A percentile compares a stretch with the other conserved stretches of the same genome.
Conservation (phyloP, 139 green algal species). For the Mesostigma viride region DNA sequence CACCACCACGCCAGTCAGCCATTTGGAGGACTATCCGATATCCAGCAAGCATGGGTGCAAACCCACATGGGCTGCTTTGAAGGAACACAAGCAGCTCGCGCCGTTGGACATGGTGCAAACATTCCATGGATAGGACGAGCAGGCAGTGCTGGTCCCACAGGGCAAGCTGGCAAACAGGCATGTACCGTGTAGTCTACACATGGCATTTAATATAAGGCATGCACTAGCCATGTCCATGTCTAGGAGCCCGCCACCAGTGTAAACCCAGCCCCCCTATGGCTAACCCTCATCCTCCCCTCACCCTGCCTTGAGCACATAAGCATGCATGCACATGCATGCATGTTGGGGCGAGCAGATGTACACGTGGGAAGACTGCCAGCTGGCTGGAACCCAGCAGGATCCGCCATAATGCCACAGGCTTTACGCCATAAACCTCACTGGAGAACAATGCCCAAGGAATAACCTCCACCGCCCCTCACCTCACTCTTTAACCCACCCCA, state of each 20-base stretch:
- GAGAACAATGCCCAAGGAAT: too few species aligned
- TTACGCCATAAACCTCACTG: too few species aligned
- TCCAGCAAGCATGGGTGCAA: too few species aligned
- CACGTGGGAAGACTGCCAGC: background rate
- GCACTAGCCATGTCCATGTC: too few species aligned
- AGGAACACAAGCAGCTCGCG: too few species aligned
- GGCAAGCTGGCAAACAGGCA: background rate
- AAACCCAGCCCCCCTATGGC: background rate
- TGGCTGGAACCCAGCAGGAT: background rate
- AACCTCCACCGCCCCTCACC: too few species aligned
- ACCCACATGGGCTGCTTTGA: too few species aligned
- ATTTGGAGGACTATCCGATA: too few species aligned
- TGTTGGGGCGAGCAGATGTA: background rate
- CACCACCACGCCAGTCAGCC: too few species aligned
- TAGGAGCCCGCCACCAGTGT: background rate
- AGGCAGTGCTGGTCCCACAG: background rate
- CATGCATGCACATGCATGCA: background rate
- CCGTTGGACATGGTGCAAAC: too few species aligned
- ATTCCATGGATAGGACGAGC: background rate
- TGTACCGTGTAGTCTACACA: background rate
- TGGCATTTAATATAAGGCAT: background rate
- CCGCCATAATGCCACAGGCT: background rate
- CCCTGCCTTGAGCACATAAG: background rate
- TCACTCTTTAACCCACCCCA: too few species aligned
- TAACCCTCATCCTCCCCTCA: background rate